Base-by-base conservation (phyloP, 768 basidiomycete species). In the Hygrophorus pudorinus region DNA sequence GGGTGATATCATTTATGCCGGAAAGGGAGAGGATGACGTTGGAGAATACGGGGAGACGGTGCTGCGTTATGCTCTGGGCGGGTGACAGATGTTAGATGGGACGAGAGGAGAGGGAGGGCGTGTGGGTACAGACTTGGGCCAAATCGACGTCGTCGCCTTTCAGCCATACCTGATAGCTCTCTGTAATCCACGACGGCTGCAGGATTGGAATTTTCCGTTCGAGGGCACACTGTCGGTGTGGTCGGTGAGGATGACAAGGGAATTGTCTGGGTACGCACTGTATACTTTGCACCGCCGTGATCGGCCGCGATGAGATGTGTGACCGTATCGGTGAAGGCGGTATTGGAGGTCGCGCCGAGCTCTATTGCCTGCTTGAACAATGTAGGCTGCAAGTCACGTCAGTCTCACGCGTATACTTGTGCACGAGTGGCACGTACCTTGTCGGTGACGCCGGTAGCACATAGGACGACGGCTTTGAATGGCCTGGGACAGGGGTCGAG, bases 281-380 rank as follows among this genome's bases (percentile, higher is more conserved):
- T 66, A 58, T 96, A 94, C 56, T 97, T 97, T 10, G 82, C 75
- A 16, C 89, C 80, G 2, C 85, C 86, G 54, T 86, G 81, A n/a
- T 68, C 71, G n/a, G 62, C 65, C 0, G 91, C 88, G 33, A 97
- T 70, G 16, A 97, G 72, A 66, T 94, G 91, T 0, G 90, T 93
- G n/a, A 87, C 83, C 37, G 70, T 69, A 56, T 89, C 83, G 0
- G 90, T 97, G 49, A 94, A 80, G 39, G 86, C 81, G 27, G 64
- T 73, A 12, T 76, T 71, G 35, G 75, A 70, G 3, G 62, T 63
- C 20, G 88, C 92, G 9, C 92, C 92, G 11, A 96, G 79, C 51
- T 91, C 83, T 17, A 75, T 64, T 0, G 86, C 88, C 54, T 85
- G 76, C 48, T 78, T 79, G 56, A 86, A 86, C 28, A 93, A 50